Evolutionary conservation across 345 rosid genomes (phyloP).

Genomic region (Bruguiera sexangula): DNA sequence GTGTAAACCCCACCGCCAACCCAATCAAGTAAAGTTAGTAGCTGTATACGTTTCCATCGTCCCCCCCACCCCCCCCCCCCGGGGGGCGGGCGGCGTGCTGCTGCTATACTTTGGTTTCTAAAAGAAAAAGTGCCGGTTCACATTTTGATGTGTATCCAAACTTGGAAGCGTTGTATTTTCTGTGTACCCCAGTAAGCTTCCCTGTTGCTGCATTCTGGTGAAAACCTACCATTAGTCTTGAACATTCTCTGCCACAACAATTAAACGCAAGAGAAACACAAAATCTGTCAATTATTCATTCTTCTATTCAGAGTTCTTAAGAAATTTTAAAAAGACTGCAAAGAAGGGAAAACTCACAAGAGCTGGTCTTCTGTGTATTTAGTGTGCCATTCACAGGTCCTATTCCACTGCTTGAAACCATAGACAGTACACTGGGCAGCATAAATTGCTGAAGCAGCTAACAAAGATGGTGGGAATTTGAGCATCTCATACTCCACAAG

Average conservation of each 20-base stretch:
- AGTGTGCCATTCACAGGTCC: constrained; percentile 63
- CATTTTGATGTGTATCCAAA: constrained; percentile 63
- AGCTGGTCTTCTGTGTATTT: constrained; percentile 70
- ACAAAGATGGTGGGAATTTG: constrained; percentile 66
- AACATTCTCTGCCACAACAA: constrained; percentile 57
- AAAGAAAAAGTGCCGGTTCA: constrained; percentile 59
- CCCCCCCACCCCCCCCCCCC: too few relatives aligned
- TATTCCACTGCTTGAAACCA: constrained; percentile 74
- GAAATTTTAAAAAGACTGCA: not conserved
- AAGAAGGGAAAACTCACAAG: constrained; percentile 43
- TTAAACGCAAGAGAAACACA: not conserved
- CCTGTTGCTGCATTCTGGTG: constrained; percentile 70
- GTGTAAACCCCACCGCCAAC: not conserved
- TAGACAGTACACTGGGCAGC: constrained; percentile 67
- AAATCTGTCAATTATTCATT: not conserved
- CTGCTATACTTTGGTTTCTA: constrained; percentile 21
- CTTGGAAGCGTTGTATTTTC: constrained; percentile 69
- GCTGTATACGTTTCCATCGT: constrained; percentile 33
- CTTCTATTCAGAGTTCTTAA: not conserved
- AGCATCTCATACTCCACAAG: constrained; percentile 89
- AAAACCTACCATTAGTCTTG: constrained; percentile 55
- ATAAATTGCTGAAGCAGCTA: constrained; percentile 79
- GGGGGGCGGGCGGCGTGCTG: too few relatives aligned
- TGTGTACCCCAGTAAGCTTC: constrained; percentile 77
- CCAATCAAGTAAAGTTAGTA: constrained; percentile 8